phyloP scores from a whole-genome alignment of 805 yeast species.

The Candida maesae region DNA sequence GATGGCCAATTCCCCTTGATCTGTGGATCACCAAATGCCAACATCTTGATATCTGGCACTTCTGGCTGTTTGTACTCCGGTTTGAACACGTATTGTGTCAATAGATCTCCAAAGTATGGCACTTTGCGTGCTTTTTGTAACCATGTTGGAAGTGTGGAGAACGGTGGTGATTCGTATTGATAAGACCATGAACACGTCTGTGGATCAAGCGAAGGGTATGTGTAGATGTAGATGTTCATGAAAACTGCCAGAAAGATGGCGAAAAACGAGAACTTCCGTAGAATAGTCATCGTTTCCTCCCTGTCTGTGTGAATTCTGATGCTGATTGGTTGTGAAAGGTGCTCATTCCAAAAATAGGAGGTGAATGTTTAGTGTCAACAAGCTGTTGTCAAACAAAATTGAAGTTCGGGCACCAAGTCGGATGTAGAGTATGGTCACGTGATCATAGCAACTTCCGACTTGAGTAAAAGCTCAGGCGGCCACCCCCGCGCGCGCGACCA shows the following conservation, averaged over 20 bases:
- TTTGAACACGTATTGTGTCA: slow-evolving; percentile 28
- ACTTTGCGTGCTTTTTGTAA: slow-evolving; percentile 10
- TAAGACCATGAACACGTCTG: slow-evolving; percentile 58
- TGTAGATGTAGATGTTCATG: slow-evolving; percentile 63
- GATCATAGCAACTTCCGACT: too few relatives aligned
- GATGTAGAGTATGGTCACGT: too few relatives aligned
- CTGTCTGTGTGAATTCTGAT: too few relatives aligned
- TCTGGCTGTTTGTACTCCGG: slow-evolving; percentile 12
- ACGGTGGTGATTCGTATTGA: slow-evolving; percentile 15
- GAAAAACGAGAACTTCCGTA: slow-evolving; percentile 18
- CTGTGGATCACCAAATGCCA: slow-evolving; percentile 96
- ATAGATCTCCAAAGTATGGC: slow-evolving; percentile 23
- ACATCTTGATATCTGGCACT: slow-evolving; percentile 49
- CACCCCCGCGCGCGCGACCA: too few relatives aligned
- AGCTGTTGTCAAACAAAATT: too few relatives aligned
- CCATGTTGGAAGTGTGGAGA: slow-evolving; percentile 7
- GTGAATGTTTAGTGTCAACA: too few relatives aligned
- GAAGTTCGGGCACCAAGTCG: too few relatives aligned
- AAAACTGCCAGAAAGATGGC: slow-evolving; percentile 35
- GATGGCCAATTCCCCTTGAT: slow-evolving; percentile 82
- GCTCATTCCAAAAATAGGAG: too few relatives aligned
- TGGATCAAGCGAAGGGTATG: slow-evolving; percentile 65
- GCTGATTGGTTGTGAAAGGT: too few relatives aligned
- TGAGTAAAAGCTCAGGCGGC: too few relatives aligned
- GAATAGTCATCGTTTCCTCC: neutral